Conservation (phyloP, 169 alveolate species). For the Blepharisma undulans region DNA sequence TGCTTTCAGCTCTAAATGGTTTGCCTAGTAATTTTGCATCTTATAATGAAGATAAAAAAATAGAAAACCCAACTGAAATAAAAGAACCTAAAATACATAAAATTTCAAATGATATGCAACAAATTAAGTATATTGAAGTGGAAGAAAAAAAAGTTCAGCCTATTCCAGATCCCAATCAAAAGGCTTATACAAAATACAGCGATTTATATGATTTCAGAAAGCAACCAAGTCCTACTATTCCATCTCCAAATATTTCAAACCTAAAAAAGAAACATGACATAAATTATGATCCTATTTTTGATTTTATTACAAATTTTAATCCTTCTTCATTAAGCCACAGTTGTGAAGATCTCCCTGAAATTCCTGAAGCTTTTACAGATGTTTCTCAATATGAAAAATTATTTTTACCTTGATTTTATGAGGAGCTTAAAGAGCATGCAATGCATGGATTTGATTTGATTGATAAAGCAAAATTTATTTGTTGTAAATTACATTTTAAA, state of each 20-base stretch:
- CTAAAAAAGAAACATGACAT: neutral
- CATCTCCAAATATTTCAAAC: neutral
- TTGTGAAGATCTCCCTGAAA: neutral
- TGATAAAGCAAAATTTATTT: neutral
- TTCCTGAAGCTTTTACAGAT: neutral
- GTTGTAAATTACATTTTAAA: neutral
- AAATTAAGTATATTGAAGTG: no score
- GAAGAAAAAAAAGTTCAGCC: neutral
- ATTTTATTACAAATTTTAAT: neutral
- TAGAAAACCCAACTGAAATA: neutral
- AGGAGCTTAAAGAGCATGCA: neutral
- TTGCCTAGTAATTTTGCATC: neutral
- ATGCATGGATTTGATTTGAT: neutral
- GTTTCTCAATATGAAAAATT: neutral
- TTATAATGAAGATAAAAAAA: neutral
- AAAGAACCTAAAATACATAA: no score
- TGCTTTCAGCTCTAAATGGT: neutral
- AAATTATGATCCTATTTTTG: neutral
- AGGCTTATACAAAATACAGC: neutral
- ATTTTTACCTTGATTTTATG: neutral
- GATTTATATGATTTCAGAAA: neutral
- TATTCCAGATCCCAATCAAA: neutral
- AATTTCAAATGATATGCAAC: neutral
- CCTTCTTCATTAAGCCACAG: neutral
- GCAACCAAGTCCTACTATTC: neutral